These are phyloP conservation scores for Harringtonia lauricola DNA, from an alignment of 2,329 filamentous ascomycete species.

Conservation along the genomic window DNA sequence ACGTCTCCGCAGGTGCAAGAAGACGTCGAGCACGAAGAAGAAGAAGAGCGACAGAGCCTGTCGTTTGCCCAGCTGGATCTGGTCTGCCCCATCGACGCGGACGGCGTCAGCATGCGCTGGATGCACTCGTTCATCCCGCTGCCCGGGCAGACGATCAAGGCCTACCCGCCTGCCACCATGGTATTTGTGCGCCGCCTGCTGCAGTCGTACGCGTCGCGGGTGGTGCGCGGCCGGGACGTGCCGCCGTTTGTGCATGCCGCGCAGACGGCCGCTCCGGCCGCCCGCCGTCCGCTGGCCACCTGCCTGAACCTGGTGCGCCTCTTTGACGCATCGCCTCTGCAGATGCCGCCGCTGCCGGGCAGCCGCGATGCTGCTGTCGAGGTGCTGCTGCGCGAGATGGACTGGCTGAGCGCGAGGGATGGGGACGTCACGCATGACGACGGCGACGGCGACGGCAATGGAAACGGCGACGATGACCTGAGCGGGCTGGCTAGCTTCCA, in stretches of 20 bases:
- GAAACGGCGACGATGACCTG: conserved; percentile 13
- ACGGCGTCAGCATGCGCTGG: conserved; percentile 37
- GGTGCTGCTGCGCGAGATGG: conserved; percentile 31
- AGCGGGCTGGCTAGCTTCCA: conserved; percentile 35
- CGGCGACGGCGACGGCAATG: no score
- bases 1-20: no score
- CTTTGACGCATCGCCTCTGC: conserved; percentile 1
- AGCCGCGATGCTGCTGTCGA: conserved; percentile 6
- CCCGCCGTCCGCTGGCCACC: conserved; percentile 5
- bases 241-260: conserved; percentile 33
- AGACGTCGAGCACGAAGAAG: no score
- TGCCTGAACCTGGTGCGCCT: not conserved
- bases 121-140: conserved; percentile 33
- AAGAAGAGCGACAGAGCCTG: no score
- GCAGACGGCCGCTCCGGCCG: conserved; percentile 19
- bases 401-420: no score
- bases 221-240: conserved; percentile 22
- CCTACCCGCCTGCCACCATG: conserved; percentile 25
- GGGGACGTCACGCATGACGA: no score
- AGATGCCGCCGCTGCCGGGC: conserved; percentile 20
- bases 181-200: conserved; percentile 29
- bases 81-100: conserved; percentile 32
- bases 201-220: conserved; percentile 29
- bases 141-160: conserved; percentile 29
- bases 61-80: conserved; percentile 16